A percentile compares a stretch with the other conserved stretches of the same genome.
phyloP scores from a whole-genome alignment of 2,329 filamentous ascomycete genomes.

The Fusarium sp. region DNA sequence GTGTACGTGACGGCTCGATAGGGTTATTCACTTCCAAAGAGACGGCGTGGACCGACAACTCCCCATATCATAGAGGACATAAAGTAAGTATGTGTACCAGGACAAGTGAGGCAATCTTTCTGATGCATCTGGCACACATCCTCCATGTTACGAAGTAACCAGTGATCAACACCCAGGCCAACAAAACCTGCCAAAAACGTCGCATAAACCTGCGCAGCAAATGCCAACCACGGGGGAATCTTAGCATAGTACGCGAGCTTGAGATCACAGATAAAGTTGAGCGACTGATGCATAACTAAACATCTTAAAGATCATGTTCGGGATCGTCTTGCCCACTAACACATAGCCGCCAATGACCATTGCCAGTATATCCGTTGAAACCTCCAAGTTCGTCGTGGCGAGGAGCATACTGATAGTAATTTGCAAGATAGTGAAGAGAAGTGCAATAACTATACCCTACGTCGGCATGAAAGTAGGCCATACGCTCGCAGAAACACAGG shows the following conservation, averaged over 20 bases:
- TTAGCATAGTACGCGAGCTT: conserved; percentile 77
- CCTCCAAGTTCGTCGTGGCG: conserved; percentile 69
- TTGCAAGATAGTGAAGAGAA: conserved; percentile 67
- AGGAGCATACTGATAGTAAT: conserved; percentile 70
- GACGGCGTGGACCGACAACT: conserved; percentile 74
- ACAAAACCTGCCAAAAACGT: conserved; percentile 69
- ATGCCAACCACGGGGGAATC: conserved; percentile 68
- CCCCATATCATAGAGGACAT: conserved; percentile 78
- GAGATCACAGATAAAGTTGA: conserved; percentile 72
- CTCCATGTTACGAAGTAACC: conserved; percentile 69
- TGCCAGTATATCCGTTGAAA: conserved; percentile 76
- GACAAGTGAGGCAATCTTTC: conserved; percentile 67
- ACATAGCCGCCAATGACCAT: conserved; percentile 78
- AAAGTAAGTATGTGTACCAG: conserved; percentile 67
- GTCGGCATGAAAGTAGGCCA: conserved; percentile 68
- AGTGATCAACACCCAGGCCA: conserved; percentile 73
- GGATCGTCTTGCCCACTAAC: conserved; percentile 74
- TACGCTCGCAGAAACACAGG: conserved; percentile 55
- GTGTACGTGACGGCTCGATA: conserved; percentile 42
- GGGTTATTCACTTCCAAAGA: conserved; percentile 62
- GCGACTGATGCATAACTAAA: conserved; percentile 75
- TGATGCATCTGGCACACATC: conserved; percentile 69
- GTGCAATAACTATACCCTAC: conserved; percentile 66
- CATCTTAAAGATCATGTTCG: conserved; percentile 81
- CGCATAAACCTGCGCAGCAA: conserved; percentile 68